phyloP scores from a whole-genome alignment of 2,329 filamentous ascomycete species.

The Aureobasidium lini region DNA sequence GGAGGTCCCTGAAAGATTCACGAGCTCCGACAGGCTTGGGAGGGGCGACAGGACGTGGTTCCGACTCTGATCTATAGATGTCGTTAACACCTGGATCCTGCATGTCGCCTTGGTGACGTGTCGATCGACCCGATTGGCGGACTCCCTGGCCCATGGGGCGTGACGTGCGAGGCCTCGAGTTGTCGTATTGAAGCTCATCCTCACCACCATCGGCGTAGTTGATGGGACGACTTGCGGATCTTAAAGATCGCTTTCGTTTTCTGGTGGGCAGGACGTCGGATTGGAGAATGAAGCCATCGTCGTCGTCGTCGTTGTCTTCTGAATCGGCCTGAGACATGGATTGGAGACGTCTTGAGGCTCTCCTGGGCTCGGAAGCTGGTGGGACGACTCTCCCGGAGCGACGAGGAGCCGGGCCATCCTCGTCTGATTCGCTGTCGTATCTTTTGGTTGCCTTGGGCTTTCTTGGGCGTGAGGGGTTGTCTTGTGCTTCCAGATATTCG shows the following conservation, averaged over 20 bases:
- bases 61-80: constrained; percentile 41
- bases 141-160: constrained; percentile 17
- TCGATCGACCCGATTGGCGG: constrained; percentile 39
- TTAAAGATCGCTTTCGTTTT: constrained; percentile 32
- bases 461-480: constrained; percentile 18
- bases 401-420: not conserved
- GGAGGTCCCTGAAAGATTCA: constrained; percentile 63
- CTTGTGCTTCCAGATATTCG: not conserved
- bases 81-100: constrained; percentile 53
- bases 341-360: not conserved
- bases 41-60: constrained; percentile 30
- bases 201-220: constrained; percentile 12
- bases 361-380: constrained; percentile 16
- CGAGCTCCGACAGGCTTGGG: constrained; percentile 55
- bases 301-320: constrained; percentile 16
- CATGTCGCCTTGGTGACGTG: constrained; percentile 41
- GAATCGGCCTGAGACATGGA: constrained; percentile 2
- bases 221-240: not conserved
- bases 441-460: not conserved
- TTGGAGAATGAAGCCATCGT: constrained; percentile 22
- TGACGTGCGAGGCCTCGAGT: constrained; percentile 13
- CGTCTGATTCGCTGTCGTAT: constrained; percentile 9
- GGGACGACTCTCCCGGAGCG: not conserved
- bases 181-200: constrained; percentile 15
- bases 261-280: constrained; percentile 34